Evolutionary conservation across 2,329 filamentous ascomycete genomes (phyloP), one percentile per base, ranked within the genome.

Genomic region (Fusarium dlaminii): DNA sequence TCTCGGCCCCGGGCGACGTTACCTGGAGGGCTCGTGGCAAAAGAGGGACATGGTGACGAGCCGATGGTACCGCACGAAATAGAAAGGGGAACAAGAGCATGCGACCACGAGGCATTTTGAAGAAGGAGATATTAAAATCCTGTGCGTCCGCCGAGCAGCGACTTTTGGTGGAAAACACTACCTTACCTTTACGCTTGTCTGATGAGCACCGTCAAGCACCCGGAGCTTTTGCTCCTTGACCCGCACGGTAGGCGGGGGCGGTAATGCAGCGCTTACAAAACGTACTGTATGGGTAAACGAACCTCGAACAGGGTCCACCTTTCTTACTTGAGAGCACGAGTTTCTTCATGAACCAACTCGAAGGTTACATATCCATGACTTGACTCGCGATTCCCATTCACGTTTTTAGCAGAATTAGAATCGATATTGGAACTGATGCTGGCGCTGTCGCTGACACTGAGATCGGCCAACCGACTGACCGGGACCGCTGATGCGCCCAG

Each of bases 201-300:
- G 75, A 76, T 78, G 73, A 63, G 64, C 32, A 69, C 66, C 75
- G 79, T 72, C 66, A 57, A 75, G 70, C 46, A 70, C 22, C 77
- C 80, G 81, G 81, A 82, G 81, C 81, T 76, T 78, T 79, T 75
- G 81, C 81, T 82, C 81, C 80, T 74, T 74, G 74, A 70, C 70
- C 66, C 69, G 77, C 72, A 74, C 37, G 74, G 77, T 77, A 79
- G 80, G 80, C 73, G 73, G 75, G 76, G 70, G 76, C 69, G 66
- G 72, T 68, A 77, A 75, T 74, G 78, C 77, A 66, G 78, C 79
- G 78, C 79, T 79, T 80, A 75, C 77, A 75, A 78, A 74, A 73
- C 63, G 54, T 68, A 51, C 65, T 63, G 56, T 68, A 61, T 49
- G 34, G 40, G 61, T 32, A 77, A 63, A 61, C 32, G 39, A 57